Evolutionary conservation across 257 asterid genomes (phyloP).

Genomic region (Plantago major): DNA sequence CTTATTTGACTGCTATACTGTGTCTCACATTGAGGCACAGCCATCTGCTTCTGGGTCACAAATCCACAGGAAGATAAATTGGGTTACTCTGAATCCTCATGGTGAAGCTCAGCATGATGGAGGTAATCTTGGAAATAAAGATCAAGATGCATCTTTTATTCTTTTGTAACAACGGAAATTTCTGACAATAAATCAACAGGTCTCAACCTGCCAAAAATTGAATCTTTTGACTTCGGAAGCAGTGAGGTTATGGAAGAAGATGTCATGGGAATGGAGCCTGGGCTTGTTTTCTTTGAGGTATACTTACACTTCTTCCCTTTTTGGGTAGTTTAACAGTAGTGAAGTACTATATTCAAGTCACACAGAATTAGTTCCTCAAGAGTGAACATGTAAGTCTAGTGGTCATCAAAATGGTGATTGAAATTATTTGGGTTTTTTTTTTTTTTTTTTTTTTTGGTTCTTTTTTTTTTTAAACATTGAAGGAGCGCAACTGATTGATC

Average conservation of each 20-base stretch:
- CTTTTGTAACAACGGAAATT: conserved; percentile 20
- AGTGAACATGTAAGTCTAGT: neutral
- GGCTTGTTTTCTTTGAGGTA: conserved; percentile 98
- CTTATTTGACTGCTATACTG: conserved; percentile 83
- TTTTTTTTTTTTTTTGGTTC: neutral
- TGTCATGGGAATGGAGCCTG: conserved; percentile 88
- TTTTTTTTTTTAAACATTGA: neutral
- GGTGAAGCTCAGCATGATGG: conserved; percentile 61
- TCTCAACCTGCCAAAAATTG: conserved; percentile 57
- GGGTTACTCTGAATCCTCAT: conserved; percentile 82
- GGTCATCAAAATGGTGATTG: neutral
- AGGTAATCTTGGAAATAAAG: conserved; percentile 26
- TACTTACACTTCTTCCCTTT: conserved; percentile 8
- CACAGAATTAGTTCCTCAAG: conserved; percentile 3
- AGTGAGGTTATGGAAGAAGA: conserved; percentile 98
- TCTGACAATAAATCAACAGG: conserved; percentile 27
- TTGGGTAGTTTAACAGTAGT: conserved; percentile 5
- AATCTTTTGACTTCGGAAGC: conserved; percentile 65
- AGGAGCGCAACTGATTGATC: neutral
- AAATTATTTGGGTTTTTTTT: neutral
- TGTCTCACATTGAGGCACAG: conserved; percentile 52
- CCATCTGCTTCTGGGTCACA: conserved; percentile 49
- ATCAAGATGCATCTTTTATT: conserved; percentile 27
- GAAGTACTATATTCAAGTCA: conserved; percentile 2
- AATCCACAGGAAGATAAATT: conserved; percentile 64